A percentile compares a stretch with the other conserved stretches of the same genome.
These are phyloP conservation scores for Coffea canephora DNA, from an alignment of 257 asterid genomes.

Conservation along the genomic window DNA sequence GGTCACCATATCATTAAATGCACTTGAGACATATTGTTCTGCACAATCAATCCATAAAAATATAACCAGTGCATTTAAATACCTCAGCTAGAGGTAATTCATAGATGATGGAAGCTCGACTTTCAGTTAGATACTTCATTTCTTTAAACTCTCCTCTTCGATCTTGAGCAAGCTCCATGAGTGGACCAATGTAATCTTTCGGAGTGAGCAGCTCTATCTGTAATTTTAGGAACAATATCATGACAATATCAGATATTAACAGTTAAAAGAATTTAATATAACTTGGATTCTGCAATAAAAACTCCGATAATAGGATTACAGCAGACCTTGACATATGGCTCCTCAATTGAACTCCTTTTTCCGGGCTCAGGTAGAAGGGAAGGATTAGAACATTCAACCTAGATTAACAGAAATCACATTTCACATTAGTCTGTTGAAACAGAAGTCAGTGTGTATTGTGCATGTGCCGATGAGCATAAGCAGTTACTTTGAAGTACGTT, in stretches of 20 bases:
- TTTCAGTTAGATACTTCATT: slow-evolving; percentile 86
- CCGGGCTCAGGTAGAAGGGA: slow-evolving; percentile 97
- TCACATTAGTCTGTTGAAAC: neutral
- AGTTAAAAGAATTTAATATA: slow-evolving; percentile 17
- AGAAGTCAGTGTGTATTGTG: neutral
- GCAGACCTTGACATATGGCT: slow-evolving; percentile 88
- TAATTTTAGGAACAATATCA: slow-evolving; percentile 24
- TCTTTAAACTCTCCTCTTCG: slow-evolving; percentile 94
- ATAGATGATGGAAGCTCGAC: slow-evolving; percentile 68
- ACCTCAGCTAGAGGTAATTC: slow-evolving; percentile 98
- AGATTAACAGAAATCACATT: slow-evolving; percentile 18
- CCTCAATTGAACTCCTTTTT: slow-evolving; percentile 81
- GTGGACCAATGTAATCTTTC: slow-evolving; percentile 87
- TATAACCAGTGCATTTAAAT: slow-evolving; percentile 25
- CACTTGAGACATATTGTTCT: too few species aligned
- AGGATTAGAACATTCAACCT: slow-evolving; percentile 98
- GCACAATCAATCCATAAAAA: neutral
- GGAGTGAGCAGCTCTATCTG: slow-evolving; percentile 97
- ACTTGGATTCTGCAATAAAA: slow-evolving; percentile 9
- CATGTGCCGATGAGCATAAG: neutral
- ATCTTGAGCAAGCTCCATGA: slow-evolving; percentile 99
- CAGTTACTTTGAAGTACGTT: too few species aligned
- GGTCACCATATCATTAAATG: too few species aligned
- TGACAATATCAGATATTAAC: slow-evolving; percentile 24
- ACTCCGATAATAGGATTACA: slow-evolving; percentile 4